Base-by-base conservation (phyloP, 1,284 basidiomycete species). In the Afroboletus lepidellus region DNA sequence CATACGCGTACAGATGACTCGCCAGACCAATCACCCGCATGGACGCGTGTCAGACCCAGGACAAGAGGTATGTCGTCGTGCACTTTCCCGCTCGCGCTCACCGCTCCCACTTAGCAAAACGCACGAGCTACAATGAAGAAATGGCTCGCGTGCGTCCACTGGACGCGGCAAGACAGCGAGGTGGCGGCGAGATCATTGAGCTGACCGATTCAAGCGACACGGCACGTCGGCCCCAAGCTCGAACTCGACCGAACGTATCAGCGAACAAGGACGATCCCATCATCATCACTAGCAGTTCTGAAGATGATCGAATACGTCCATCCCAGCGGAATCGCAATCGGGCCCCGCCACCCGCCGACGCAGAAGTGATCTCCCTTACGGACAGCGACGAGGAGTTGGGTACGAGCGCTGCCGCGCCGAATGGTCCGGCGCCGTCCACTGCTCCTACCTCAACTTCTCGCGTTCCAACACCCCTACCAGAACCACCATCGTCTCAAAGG, bases 331-430 rank as follows among this genome's bases (percentile, higher is more conserved):
- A 41, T 23, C 30, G 50, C 24, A 30, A 4, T 24, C 32, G 37
- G 12, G 37, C 0, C 1, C 52, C 52, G n/a, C 62, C 54, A 1
- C 60, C 57, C 27, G 9, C 5, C 24, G 27, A 49, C 13, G 55
- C 7, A 6, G 69, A 69, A 32, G 60, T 71, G 13, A 67, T 67
- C 23, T 60, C 51, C 12, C 47, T 71, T 16, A 42, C 47, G n/a
- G 69, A 71, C 21, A 70, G 66, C 18, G 65, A 69, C 0, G 56
- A 58, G 2, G 62, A 60, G 15, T 1, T 25, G 18, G 42, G 8
- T n/a, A 18, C 39, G 18, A 33, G 42, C 13, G 15, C 6, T 34
- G 23, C 3, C 42, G 32, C 18, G 21, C 23, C 18, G 21, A 39
- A 9, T n/a, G 32, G 9, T 20, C 39, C 30, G 7, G 7, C 18